phyloP scores from a whole-genome alignment of 1,284 basidiomycete species.

The Exobasidium cylindrosporum region DNA sequence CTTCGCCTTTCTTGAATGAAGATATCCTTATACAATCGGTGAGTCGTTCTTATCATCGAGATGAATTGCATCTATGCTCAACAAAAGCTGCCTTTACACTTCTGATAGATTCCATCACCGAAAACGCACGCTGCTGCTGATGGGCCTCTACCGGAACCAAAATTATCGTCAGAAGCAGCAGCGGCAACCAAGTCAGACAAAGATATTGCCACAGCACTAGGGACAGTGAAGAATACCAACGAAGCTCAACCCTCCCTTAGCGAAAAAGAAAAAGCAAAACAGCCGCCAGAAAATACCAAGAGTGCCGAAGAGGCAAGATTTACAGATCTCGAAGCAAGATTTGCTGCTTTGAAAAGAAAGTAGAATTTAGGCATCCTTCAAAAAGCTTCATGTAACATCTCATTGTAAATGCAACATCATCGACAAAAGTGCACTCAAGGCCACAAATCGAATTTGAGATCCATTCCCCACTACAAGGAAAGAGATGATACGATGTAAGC shows the following conservation, averaged over 20 bases:
- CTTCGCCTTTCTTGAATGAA: conserved; percentile 16
- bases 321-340: conserved; percentile 15
- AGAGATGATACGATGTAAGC: not conserved
- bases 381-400: not conserved
- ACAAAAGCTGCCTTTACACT: not conserved
- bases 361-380: not conserved
- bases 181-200: conserved; percentile 12
- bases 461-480: conserved; percentile 29
- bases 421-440: not conserved
- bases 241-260: conserved; percentile 7
- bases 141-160: not conserved
- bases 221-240: conserved; percentile 2
- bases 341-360: conserved; percentile 19
- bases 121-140: conserved; percentile 1
- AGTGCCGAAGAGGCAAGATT: conserved; percentile 10
- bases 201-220: not conserved
- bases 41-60: not conserved
- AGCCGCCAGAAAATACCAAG: not conserved
- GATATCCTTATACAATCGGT: not conserved
- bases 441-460: conserved; percentile 20
- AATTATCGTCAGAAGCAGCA: not conserved
- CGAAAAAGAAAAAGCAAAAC: conserved; percentile 8
- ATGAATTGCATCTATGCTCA: no score
- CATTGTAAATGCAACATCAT: no score
- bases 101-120: not conserved